Evolutionary conservation across 2,329 filamentous ascomycete species (phyloP).

Genomic region (Cladophialophora psammophila): DNA sequence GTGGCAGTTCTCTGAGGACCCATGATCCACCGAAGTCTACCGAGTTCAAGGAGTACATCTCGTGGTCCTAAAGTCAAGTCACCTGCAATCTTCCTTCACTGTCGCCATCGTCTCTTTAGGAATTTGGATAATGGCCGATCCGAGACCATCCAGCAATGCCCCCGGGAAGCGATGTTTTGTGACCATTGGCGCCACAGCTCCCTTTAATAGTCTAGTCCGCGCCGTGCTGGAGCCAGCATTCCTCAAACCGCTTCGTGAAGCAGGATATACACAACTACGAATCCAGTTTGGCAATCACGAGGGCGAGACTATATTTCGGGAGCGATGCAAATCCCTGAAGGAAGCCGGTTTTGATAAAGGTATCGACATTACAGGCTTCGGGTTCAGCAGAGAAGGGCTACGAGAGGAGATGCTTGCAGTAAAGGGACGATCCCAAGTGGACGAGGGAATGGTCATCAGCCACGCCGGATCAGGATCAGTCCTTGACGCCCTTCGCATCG

Average conservation of each 20-base stretch:
- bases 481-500: slow-evolving; percentile 77
- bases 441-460: slow-evolving; percentile 76
- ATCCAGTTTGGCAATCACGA: slow-evolving; percentile 80
- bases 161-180: slow-evolving; percentile 71
- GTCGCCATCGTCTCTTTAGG: not conserved
- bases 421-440: slow-evolving; percentile 52
- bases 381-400: slow-evolving; percentile 69
- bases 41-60: too few species aligned
- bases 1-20: not conserved
- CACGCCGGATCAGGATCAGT: slow-evolving; percentile 94
- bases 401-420: slow-evolving; percentile 64
- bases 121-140: slow-evolving; percentile 26
- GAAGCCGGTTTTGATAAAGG: slow-evolving; percentile 45
- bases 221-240: slow-evolving; percentile 70
- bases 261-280: slow-evolving; percentile 73
- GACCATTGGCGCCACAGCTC: slow-evolving; percentile 89
- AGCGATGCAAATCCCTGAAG: slow-evolving; percentile 37
- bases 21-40: not conserved
- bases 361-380: slow-evolving; percentile 67
- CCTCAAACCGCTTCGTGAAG: slow-evolving; percentile 64
- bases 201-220: slow-evolving; percentile 75
- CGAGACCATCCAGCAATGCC: not conserved
- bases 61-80: not conserved
- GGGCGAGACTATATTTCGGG: slow-evolving; percentile 62
- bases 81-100: not conserved